These are phyloP conservation scores for Aspergillus olivimuriae DNA, from an alignment of 495 filamentous ascomycete species.

Conservation along the genomic window DNA sequence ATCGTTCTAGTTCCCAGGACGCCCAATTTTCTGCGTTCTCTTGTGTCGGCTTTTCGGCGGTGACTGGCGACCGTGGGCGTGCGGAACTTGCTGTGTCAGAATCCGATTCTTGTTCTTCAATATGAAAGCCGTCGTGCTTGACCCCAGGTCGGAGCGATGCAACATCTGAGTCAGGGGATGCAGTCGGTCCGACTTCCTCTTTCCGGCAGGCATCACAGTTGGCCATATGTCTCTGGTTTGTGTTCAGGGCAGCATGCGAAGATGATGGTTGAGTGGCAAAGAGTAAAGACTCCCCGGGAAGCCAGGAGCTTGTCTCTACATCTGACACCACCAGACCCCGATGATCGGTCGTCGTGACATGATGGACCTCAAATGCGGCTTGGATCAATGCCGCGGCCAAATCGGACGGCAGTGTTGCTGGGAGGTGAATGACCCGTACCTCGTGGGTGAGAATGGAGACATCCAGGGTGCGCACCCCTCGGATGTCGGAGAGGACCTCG, in stretches of 20 bases:
- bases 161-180: background rate
- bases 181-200: conserved; percentile 17
- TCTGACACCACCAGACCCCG: conserved; percentile 24
- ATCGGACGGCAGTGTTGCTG: conserved; percentile 19
- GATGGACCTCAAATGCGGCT: conserved; percentile 45
- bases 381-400: conserved; percentile 39
- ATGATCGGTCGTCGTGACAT: conserved; percentile 36
- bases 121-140: no score
- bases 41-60: background rate
- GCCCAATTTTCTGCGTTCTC: no score
- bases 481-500: conserved; percentile 30
- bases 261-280: conserved; percentile 18
- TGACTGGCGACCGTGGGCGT: no score
- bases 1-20: conserved; percentile 26
- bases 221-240: conserved; percentile 30
- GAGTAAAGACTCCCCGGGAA: conserved; percentile 20
- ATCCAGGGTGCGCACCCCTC: conserved; percentile 30
- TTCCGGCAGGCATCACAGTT: conserved; percentile 46
- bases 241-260: conserved; percentile 9
- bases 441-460: conserved; percentile 41
- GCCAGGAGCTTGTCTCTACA: conserved; percentile 27
- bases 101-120: background rate
- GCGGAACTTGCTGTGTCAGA: background rate
- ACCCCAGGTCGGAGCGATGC: background rate
- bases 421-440: conserved; percentile 35